A percentile compares a stretch with the other conserved stretches of the same genome.
phyloP scores from a whole-genome alignment of 306 rosid species.

The Rosa chinensis region DNA sequence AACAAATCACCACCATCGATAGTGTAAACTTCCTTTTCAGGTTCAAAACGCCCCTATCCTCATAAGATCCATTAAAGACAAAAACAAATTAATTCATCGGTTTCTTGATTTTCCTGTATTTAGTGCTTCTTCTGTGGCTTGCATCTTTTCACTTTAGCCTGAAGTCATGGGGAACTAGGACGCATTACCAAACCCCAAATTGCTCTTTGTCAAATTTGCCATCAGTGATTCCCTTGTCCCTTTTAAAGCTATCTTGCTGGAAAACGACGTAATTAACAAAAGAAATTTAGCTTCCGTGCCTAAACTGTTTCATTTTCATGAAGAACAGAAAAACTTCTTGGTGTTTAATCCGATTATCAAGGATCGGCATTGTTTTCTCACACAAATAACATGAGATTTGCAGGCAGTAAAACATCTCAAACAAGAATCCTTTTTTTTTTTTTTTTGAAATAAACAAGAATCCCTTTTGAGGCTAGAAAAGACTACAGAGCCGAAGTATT shows the following conservation, averaged over 20 bases:
- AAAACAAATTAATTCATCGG: background rate
- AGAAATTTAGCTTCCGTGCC: slow-evolving; percentile 11
- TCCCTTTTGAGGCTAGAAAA: background rate
- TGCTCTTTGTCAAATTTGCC: slow-evolving; percentile 23
- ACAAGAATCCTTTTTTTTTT: background rate
- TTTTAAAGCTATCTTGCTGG: slow-evolving; percentile 26
- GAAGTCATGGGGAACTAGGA: slow-evolving; percentile 60
- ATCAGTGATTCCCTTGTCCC: slow-evolving; percentile 19
- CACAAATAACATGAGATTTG: background rate
- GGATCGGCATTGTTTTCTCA: background rate
- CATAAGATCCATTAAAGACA: slow-evolving; percentile 5
- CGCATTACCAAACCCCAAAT: slow-evolving; percentile 53
- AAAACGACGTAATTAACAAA: slow-evolving; percentile 21
- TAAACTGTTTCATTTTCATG: background rate
- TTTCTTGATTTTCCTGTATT: slow-evolving; percentile 13
- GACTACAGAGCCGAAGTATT: background rate
- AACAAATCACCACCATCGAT: slow-evolving; percentile 22
- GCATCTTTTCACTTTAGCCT: slow-evolving; percentile 55
- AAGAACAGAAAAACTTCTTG: background rate
- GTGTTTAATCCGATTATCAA: background rate
- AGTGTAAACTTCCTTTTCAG: slow-evolving; percentile 16
- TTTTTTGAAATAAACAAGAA: no score
- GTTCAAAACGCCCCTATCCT: slow-evolving; percentile 34
- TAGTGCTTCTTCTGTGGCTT: slow-evolving; percentile 31
- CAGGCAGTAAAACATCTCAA: background rate